Conservation (phyloP, 345 rosid genomes). For the Nasturtium officinale region DNA sequence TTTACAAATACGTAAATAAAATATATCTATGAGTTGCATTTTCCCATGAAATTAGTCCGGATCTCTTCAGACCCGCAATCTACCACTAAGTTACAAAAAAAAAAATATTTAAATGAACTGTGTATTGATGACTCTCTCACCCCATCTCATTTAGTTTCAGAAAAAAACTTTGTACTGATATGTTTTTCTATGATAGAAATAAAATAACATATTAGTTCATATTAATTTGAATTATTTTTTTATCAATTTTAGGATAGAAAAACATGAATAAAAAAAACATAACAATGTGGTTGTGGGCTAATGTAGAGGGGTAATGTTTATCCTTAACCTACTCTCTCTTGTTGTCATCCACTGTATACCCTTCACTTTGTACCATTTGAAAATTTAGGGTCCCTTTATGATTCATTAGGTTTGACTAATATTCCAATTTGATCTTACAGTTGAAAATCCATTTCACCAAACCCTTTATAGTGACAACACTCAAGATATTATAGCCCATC, state of each 20-base stretch:
- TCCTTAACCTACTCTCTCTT: slow-evolving; percentile 33
- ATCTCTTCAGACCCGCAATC: no score
- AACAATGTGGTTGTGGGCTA: slow-evolving; percentile 16
- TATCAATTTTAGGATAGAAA: neutral
- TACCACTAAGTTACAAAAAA: no score
- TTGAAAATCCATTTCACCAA: slow-evolving; percentile 44
- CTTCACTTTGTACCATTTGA: slow-evolving; percentile 37
- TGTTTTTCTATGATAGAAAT: neutral
- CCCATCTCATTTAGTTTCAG: no score
- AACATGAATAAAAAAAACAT: neutral
- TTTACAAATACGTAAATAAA: no score
- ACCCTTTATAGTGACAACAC: slow-evolving; percentile 37
- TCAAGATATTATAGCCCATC: slow-evolving; percentile 29
- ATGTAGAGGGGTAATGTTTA: slow-evolving; percentile 20
- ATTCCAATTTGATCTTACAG: slow-evolving; percentile 34
- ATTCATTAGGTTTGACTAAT: slow-evolving; percentile 41
- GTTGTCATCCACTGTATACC: slow-evolving; percentile 36
- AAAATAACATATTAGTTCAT: neutral
- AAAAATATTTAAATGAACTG: no score
- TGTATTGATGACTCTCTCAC: neutral
- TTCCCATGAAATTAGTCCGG: no score
- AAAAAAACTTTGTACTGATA: neutral
- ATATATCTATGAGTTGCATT: no score
- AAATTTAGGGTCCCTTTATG: slow-evolving; percentile 34
- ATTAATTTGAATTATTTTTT: neutral